Percentiles rank a stretch among this genome's conserved stretches.
Conservation (phyloP, 2,329 filamentous ascomycete genomes). For the Thelonectria blattea region DNA sequence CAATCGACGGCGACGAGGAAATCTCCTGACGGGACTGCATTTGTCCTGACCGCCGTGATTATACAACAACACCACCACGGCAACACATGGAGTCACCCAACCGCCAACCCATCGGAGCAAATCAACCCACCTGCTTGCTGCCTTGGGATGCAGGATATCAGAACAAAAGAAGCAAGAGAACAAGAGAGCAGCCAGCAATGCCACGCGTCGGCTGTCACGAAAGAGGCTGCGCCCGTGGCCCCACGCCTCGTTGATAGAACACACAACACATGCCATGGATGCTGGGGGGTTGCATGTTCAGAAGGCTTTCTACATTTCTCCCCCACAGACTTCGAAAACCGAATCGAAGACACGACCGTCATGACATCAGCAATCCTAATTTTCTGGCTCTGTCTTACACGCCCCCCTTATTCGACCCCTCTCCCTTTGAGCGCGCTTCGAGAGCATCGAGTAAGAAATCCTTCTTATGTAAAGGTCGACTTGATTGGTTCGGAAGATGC, state of each 20-base stretch:
- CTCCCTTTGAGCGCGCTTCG: not conserved
- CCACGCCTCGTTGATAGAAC: not conserved
- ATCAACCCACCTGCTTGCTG: not conserved
- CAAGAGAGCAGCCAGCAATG: not conserved
- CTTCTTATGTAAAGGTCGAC: not conserved
- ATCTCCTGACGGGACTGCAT: not conserved
- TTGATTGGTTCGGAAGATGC: not conserved
- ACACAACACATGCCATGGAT: not conserved
- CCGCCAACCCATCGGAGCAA: not conserved
- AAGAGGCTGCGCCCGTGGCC: not conserved
- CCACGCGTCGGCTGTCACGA: constrained; percentile 1
- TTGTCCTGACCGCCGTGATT: not conserved
- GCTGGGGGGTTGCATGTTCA: not conserved
- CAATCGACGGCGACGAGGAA: not conserved
- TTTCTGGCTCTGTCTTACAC: not conserved
- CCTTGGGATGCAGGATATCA: not conserved
- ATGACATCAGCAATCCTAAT: constrained; percentile 9
- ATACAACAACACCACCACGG: not conserved
- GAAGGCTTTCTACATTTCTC: constrained; percentile 7
- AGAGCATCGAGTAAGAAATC: not conserved
- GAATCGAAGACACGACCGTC: not conserved
- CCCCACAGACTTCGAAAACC: constrained; percentile 1
- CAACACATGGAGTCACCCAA: constrained; percentile 1
- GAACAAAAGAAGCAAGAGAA: not conserved
- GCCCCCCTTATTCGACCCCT: not conserved